Evolutionary conservation across 768 basidiomycete species (phyloP).

Genomic region (Cystobasidium ongulense): DNA sequence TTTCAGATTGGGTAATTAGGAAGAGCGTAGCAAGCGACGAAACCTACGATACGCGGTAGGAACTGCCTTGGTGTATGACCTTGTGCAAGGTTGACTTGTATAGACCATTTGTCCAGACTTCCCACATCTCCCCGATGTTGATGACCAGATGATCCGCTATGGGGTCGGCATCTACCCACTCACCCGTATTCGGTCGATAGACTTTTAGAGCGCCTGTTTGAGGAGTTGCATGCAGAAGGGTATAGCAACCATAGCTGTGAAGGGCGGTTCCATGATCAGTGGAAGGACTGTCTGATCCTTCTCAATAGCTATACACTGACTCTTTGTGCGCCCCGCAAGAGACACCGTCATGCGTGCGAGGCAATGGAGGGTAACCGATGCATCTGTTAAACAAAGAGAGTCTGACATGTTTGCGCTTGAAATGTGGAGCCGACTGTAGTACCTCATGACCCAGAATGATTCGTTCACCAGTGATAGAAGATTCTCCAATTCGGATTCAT

Average conservation of each 20-base stretch:
- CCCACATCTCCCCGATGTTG: slow-evolving; percentile 88
- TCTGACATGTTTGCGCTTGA: background rate
- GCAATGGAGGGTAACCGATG: slow-evolving; percentile 82
- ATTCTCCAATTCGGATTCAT: slow-evolving; percentile 59
- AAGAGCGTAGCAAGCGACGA: background rate
- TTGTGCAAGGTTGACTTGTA: slow-evolving; percentile 85
- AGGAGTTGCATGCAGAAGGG: slow-evolving; percentile 78
- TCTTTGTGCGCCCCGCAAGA: slow-evolving; percentile 79
- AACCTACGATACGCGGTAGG: slow-evolving; percentile 69
- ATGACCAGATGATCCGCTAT: slow-evolving; percentile 74
- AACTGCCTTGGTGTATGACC: slow-evolving; percentile 66
- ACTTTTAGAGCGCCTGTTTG: slow-evolving; percentile 76
- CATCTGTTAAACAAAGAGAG: slow-evolving; percentile 52
- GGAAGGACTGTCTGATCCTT: no score
- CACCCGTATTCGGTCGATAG: slow-evolving; percentile 58
- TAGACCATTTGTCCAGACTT: slow-evolving; percentile 78
- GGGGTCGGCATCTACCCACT: slow-evolving; percentile 79
- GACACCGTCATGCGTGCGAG: slow-evolving; percentile 66
- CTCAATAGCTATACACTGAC: slow-evolving; percentile 60
- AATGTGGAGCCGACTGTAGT: no score
- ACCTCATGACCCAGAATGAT: slow-evolving; percentile 60
- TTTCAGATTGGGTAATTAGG: background rate
- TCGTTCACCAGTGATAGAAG: slow-evolving; percentile 66
- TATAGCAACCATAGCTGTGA: slow-evolving; percentile 71
- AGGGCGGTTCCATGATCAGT: no score